These are phyloP conservation scores for Cladosporium sphaerospermum DNA, from an alignment of 2,329 filamentous ascomycete genomes.

Conservation along the genomic window DNA sequence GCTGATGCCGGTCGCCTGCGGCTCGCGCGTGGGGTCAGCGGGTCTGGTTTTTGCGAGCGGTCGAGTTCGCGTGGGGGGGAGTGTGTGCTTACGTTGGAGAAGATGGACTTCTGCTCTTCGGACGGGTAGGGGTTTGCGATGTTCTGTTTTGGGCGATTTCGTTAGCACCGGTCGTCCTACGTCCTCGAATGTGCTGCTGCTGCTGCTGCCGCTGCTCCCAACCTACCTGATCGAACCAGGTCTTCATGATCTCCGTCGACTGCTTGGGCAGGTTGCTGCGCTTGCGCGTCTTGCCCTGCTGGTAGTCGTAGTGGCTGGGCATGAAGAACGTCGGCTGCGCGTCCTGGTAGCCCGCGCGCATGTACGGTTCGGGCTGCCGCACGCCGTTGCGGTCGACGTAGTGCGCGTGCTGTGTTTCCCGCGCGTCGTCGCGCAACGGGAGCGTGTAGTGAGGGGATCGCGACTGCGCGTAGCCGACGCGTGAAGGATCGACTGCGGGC, in stretches of 20 bases:
- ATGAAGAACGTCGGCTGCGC: slow-evolving; percentile 24
- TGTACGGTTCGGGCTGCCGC: slow-evolving; percentile 7
- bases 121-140: slow-evolving; percentile 34
- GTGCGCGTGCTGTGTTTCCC: background rate
- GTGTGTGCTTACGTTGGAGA: slow-evolving; percentile 26
- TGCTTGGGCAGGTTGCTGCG: slow-evolving; percentile 34
- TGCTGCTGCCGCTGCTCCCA: background rate
- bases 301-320: slow-evolving; percentile 32
- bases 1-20: slow-evolving; percentile 31
- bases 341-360: slow-evolving; percentile 17
- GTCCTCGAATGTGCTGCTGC: too few relatives aligned
- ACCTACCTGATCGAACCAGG: slow-evolving; percentile 33
- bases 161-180: background rate
- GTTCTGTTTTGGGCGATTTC: slow-evolving; percentile 24
- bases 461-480: slow-evolving; percentile 6
- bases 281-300: slow-evolving; percentile 32
- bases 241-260: slow-evolving; percentile 35
- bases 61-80: background rate
- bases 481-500: slow-evolving; percentile 4
- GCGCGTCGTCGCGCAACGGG: background rate
- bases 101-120: slow-evolving; percentile 33
- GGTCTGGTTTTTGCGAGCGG: background rate
- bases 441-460: slow-evolving; percentile 1
- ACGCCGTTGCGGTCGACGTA: background rate
- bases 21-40: background rate